A percentile compares a stretch with the other conserved stretches of the same genome.
These are phyloP conservation scores for Trametes cinnabarina DNA, from an alignment of 768 basidiomycete genomes.

Conservation along the genomic window DNA sequence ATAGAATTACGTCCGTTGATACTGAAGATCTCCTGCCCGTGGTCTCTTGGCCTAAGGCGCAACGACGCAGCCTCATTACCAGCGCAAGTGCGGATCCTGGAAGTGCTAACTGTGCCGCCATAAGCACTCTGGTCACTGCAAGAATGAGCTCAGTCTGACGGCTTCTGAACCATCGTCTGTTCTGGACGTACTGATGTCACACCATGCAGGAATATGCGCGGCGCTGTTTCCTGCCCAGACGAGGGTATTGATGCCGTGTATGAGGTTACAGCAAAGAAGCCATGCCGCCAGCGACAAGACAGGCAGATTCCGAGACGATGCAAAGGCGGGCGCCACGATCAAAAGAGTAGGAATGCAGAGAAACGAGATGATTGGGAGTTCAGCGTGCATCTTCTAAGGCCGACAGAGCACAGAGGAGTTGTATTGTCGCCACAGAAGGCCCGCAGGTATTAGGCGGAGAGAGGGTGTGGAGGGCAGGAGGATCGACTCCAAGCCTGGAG, in stretches of 20 bases:
- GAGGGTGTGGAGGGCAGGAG: not conserved
- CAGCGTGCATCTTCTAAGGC: constrained; percentile 11
- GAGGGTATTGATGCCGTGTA: constrained; percentile 51
- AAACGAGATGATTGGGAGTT: constrained; percentile 31
- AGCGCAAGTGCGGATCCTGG: constrained; percentile 18
- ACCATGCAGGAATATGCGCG: constrained; percentile 58
- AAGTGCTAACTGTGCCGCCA: constrained; percentile 21
- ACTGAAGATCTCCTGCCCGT: constrained; percentile 8
- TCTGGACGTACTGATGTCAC: constrained; percentile 62
- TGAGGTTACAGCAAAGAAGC: constrained; percentile 32
- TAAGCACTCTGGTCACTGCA: constrained; percentile 22
- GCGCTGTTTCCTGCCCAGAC: constrained; percentile 57
- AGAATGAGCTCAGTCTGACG: constrained; percentile 31
- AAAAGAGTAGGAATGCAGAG: constrained; percentile 24
- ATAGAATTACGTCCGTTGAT: constrained; percentile 22
- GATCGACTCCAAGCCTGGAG: not conserved
- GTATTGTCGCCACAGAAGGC: not conserved
- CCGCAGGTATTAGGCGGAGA: not conserved
- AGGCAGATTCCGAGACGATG: constrained; percentile 30
- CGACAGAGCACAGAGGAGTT: not conserved
- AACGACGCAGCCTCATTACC: constrained; percentile 7
- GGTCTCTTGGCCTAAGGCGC: constrained; percentile 14
- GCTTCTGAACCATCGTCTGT: constrained; percentile 32
- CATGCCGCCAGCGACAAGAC: constrained; percentile 32
- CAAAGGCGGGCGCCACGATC: constrained; percentile 27